Percentiles rank a stretch among this genome's conserved stretches.
Conservation (phyloP, 2,329 filamentous ascomycete species). For the Penicillium italicum region DNA sequence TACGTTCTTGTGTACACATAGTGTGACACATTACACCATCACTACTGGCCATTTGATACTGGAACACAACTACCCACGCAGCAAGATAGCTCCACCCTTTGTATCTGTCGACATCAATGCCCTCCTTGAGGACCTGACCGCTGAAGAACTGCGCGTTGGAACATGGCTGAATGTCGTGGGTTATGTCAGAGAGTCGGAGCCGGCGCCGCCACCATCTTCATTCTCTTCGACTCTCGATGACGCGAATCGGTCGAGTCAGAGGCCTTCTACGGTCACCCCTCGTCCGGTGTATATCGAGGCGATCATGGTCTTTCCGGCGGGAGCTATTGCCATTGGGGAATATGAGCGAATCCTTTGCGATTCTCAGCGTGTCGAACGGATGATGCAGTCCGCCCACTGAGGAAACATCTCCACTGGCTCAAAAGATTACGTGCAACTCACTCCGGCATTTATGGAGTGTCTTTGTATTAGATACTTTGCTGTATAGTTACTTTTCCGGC, state of each 20-base stretch:
- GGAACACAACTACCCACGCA: conserved; percentile 59
- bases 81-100: conserved; percentile 39
- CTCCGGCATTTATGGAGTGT: conserved; percentile 1
- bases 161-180: conserved; percentile 88
- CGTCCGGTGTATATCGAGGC: conserved; percentile 62
- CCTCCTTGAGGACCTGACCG: conserved; percentile 62
- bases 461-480: conserved; percentile 4
- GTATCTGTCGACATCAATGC: conserved; percentile 69
- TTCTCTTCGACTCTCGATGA: conserved; percentile 15
- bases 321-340: conserved; percentile 64
- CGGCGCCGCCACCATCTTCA: conserved; percentile 6
- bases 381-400: conserved; percentile 18
- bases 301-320: conserved; percentile 72
- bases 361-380: conserved; percentile 33
- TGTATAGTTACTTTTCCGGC: conserved; percentile 14
- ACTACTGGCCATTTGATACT: conserved; percentile 61
- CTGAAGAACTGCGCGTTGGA: conserved; percentile 65
- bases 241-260: background rate
- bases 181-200: conserved; percentile 54
- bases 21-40: conserved; percentile 58
- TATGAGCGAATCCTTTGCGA: conserved; percentile 63
- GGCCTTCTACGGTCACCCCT: conserved; percentile 5
- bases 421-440: background rate
- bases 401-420: background rate
- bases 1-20: conserved; percentile 33